These are phyloP conservation scores for Xylaria polymorpha DNA, from an alignment of 2,329 filamentous ascomycete genomes.

Conservation along the genomic window DNA sequence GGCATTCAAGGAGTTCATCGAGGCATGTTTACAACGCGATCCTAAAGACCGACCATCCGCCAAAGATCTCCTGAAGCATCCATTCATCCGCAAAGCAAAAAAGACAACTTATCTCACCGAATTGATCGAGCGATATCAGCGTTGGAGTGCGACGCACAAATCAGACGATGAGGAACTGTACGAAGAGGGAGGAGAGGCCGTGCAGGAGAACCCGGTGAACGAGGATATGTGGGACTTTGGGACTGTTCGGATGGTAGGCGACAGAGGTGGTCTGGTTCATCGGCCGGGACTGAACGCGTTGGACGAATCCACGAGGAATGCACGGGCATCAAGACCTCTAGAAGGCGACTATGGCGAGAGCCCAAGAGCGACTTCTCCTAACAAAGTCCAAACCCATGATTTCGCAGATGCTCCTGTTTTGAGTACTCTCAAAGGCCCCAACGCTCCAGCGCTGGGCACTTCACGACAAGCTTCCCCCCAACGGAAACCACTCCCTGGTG, in stretches of 20 bases:
- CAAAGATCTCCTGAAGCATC: slow-evolving; percentile 86
- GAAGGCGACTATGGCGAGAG: slow-evolving; percentile 67
- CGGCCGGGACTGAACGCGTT: slow-evolving; percentile 74
- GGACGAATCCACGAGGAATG: slow-evolving; percentile 85
- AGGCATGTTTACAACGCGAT: slow-evolving; percentile 86
- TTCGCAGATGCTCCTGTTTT: slow-evolving; percentile 56
- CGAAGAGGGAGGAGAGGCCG: slow-evolving; percentile 67
- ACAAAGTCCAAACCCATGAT: slow-evolving; percentile 61
- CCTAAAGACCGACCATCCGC: slow-evolving; percentile 89
- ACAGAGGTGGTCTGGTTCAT: slow-evolving; percentile 67
- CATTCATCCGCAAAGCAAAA: slow-evolving; percentile 91
- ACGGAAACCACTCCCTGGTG: slow-evolving; percentile 62
- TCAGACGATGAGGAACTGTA: slow-evolving; percentile 74
- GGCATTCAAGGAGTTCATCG: slow-evolving; percentile 85
- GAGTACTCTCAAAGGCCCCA: slow-evolving; percentile 66
- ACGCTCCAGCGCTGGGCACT: slow-evolving; percentile 58
- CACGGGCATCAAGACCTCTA: slow-evolving; percentile 68
- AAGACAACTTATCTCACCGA: slow-evolving; percentile 97
- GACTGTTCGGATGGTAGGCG: slow-evolving; percentile 84
- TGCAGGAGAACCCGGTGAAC: slow-evolving; percentile 68
- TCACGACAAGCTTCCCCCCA: slow-evolving; percentile 71
- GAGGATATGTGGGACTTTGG: slow-evolving; percentile 99
- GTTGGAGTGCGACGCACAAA: slow-evolving; percentile 87
- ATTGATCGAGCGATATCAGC: slow-evolving; percentile 88
- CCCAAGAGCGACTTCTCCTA: slow-evolving; percentile 62